phyloP scores from a whole-genome alignment of 176 grass and related monocot genomes.

The Ensete ventricosum region DNA sequence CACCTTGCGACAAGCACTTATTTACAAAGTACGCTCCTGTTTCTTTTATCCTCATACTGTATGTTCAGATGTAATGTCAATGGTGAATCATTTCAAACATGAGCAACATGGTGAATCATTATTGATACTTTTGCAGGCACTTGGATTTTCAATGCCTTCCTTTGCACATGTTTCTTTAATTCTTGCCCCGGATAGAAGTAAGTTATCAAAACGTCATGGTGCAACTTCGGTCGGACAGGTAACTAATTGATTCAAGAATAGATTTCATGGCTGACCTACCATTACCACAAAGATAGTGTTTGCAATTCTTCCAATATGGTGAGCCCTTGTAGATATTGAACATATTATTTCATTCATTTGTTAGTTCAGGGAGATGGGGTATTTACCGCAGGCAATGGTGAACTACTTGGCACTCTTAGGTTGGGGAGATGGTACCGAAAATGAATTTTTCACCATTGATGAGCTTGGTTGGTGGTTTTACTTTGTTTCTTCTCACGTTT shows the following conservation, averaged over 20 bases:
- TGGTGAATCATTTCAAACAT: no score
- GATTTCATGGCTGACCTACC: no score
- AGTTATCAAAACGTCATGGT: constrained; percentile 93
- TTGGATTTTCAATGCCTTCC: constrained; percentile 91
- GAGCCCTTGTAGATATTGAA: no score
- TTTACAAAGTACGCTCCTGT: constrained; percentile 67
- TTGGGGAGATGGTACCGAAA: constrained; percentile 98
- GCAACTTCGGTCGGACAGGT: constrained; percentile 98
- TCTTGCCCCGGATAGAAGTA: constrained; percentile 97
- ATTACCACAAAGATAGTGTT: no score
- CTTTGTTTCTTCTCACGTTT: not conserved
- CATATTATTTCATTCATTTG: constrained; percentile 23
- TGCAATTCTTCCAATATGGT: no score
- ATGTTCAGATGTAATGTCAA: no score
- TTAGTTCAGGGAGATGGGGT: constrained; percentile 98
- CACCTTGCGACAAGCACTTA: constrained; percentile 84
- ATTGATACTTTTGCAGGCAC: constrained; percentile 38
- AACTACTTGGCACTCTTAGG: constrained; percentile 93
- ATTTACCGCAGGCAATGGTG: constrained; percentile 91
- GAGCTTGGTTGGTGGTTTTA: constrained; percentile 52
- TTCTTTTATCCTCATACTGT: not conserved
- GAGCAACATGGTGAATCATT: not conserved
- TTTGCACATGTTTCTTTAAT: constrained; percentile 99
- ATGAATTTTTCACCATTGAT: constrained; percentile 88
- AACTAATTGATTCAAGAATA: not conserved